These are phyloP conservation scores for Trametes meyenii DNA, from an alignment of 768 basidiomycete genomes.

Conservation along the genomic window DNA sequence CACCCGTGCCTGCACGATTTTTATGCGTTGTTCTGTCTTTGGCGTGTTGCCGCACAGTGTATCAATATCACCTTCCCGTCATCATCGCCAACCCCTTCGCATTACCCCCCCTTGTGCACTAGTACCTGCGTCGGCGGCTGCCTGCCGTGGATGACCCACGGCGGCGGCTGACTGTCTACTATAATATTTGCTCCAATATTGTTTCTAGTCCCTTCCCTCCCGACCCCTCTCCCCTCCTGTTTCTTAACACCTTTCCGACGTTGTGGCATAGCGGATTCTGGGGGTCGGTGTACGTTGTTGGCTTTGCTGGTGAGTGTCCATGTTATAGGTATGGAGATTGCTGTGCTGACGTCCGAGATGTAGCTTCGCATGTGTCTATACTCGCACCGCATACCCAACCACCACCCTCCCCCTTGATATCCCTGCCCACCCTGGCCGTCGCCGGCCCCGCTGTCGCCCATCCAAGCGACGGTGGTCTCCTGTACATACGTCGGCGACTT, in stretches of 20 bases:
- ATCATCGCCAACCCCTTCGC: slow-evolving; percentile 21
- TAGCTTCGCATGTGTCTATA: slow-evolving; percentile 21
- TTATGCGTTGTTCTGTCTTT: slow-evolving; percentile 11
- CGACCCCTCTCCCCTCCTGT: slow-evolving; percentile 6
- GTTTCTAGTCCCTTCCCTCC: not conserved
- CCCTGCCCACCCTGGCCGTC: not conserved
- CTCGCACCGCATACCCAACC: slow-evolving; percentile 20
- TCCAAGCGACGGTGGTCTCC: not conserved
- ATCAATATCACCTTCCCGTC: slow-evolving; percentile 26
- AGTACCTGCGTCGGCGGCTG: slow-evolving; percentile 20
- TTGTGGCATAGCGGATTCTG: slow-evolving; percentile 14
- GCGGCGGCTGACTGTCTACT: slow-evolving; percentile 13
- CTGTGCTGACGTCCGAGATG: not conserved
- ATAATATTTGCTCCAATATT: slow-evolving; percentile 26
- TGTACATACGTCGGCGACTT: slow-evolving; percentile 15
- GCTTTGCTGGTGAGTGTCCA: slow-evolving; percentile 24
- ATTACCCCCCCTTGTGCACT: slow-evolving; percentile 22
- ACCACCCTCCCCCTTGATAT: slow-evolving; percentile 5
- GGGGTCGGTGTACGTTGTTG: slow-evolving; percentile 27
- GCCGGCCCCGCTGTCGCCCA: not conserved
- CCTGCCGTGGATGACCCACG: not conserved
- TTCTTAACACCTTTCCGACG: not conserved
- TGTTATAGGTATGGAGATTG: not conserved
- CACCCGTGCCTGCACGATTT: slow-evolving; percentile 11
- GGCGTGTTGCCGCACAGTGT: slow-evolving; percentile 28